Evolutionary conservation across 163 green algal species (phyloP).

Genomic region (Scenedesmus sp.): DNA sequence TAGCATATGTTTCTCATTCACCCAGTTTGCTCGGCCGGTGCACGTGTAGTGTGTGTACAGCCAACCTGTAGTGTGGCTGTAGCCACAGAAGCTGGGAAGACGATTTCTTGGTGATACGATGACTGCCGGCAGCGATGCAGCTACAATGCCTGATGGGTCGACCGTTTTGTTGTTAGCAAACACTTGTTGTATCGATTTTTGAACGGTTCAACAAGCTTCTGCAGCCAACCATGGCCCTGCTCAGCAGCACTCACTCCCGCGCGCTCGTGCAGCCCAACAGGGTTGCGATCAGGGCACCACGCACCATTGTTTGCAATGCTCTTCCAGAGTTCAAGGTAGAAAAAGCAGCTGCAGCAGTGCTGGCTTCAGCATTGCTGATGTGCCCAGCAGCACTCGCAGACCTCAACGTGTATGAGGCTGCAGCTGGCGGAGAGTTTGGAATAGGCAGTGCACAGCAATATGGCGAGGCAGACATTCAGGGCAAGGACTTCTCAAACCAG

Average conservation of each 20-base stretch:
- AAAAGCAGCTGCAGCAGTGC: slow-evolving; percentile 54
- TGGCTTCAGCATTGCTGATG: slow-evolving; percentile 48
- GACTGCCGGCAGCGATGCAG: not conserved
- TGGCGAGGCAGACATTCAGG: slow-evolving; percentile 84
- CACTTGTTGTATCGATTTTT: not conserved
- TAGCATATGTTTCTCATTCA: not conserved
- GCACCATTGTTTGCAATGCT: not conserved
- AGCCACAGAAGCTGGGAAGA: slow-evolving; percentile 4
- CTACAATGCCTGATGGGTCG: not conserved
- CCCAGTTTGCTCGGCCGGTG: not conserved
- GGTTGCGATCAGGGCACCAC: not conserved
- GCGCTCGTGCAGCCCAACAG: not conserved
- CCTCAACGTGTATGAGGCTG: slow-evolving; percentile 66
- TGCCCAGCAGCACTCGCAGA: slow-evolving; percentile 63
- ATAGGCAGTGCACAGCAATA: slow-evolving; percentile 83
- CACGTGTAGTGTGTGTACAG: not conserved
- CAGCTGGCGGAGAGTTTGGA: slow-evolving; percentile 83
- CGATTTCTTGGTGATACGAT: not conserved
- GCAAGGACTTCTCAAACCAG: slow-evolving; percentile 76
- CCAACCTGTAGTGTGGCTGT: not conserved
- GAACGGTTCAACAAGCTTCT: not conserved
- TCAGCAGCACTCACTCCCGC: slow-evolving; percentile 2
- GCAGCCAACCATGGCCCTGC: slow-evolving; percentile 4
- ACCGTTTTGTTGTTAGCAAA: not conserved
- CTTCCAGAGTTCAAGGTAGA: not conserved